These are phyloP conservation scores for Lactarius psammicola DNA, from an alignment of 768 basidiomycete genomes.

Conservation along the genomic window DNA sequence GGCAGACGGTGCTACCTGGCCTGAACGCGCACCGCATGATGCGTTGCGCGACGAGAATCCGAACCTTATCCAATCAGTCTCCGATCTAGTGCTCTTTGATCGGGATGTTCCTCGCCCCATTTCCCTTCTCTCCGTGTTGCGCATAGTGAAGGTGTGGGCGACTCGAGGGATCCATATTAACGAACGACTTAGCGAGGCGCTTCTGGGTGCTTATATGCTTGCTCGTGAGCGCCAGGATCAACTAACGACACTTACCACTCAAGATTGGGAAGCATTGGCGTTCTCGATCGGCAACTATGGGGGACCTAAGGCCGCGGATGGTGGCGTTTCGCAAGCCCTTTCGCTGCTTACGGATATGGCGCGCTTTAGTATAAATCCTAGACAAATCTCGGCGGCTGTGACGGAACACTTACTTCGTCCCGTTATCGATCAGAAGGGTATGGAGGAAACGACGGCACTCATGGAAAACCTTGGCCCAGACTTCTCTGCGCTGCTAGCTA, in stretches of 20 bases:
- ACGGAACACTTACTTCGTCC: constrained; percentile 16
- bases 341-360: constrained; percentile 27
- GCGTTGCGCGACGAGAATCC: constrained; percentile 2
- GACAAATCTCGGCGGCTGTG: constrained; percentile 14
- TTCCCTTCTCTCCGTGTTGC: constrained; percentile 31
- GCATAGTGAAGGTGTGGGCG: constrained; percentile 38
- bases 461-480: constrained; percentile 33
- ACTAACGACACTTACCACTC: constrained; percentile 36
- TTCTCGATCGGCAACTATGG: constrained; percentile 36
- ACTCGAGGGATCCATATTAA: constrained; percentile 38
- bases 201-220: constrained; percentile 48
- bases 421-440: constrained; percentile 20
- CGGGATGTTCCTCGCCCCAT: constrained; percentile 14
- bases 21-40: neutral
- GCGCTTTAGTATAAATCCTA: constrained; percentile 14
- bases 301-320: constrained; percentile 19
- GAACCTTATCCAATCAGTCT: constrained; percentile 21
- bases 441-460: constrained; percentile 9
- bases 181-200: constrained; percentile 38
- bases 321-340: constrained; percentile 25
- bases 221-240: constrained; percentile 34
- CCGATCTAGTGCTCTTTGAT: constrained; percentile 23
- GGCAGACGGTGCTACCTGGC: constrained; percentile 19
- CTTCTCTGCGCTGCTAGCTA: constrained; percentile 38
- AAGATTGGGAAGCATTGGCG: constrained; percentile 50